phyloP scores from a whole-genome alignment of 2,329 filamentous ascomycete genomes.

The Mariannaea elegans region DNA sequence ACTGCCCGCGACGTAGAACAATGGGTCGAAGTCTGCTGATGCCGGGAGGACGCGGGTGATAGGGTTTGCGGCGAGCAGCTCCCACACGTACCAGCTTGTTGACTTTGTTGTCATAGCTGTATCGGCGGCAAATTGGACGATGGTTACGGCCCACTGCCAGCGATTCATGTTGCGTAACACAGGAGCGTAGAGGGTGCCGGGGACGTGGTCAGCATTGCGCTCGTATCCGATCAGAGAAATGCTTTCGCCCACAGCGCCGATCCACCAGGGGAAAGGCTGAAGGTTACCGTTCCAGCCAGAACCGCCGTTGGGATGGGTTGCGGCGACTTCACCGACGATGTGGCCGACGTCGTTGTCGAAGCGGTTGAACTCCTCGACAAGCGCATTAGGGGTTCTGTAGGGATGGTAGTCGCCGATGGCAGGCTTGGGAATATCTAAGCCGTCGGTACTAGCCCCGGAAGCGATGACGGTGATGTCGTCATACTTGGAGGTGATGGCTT shows the following conservation, averaged over 20 bases:
- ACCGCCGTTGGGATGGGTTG: conserved; percentile 61
- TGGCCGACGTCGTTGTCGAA: conserved; percentile 60
- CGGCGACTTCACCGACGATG: conserved; percentile 61
- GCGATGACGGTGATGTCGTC: conserved; percentile 66
- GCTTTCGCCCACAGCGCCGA: conserved; percentile 69
- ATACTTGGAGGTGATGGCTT: conserved; percentile 65
- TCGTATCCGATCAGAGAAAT: conserved; percentile 73
- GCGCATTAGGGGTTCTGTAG: conserved; percentile 60
- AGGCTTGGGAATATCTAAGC: conserved; percentile 50
- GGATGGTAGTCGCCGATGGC: conserved; percentile 61
- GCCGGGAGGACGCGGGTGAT: conserved; percentile 58
- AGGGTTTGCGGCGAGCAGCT: conserved; percentile 56
- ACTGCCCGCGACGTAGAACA: conserved; percentile 60
- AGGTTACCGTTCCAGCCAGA: conserved; percentile 56
- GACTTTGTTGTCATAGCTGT: conserved; percentile 58
- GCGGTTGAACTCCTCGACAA: conserved; percentile 58
- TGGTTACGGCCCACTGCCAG: conserved; percentile 62
- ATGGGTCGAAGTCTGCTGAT: conserved; percentile 52
- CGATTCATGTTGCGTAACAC: conserved; percentile 59
- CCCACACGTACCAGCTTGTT: conserved; percentile 60
- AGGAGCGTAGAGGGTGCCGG: conserved; percentile 61
- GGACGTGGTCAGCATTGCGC: conserved; percentile 68
- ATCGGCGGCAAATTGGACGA: conserved; percentile 59
- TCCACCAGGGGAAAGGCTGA: conserved; percentile 63
- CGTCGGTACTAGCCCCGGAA: conserved; percentile 56